Base-by-base conservation (phyloP, 805 yeast species). In the Pichia californica region DNA sequence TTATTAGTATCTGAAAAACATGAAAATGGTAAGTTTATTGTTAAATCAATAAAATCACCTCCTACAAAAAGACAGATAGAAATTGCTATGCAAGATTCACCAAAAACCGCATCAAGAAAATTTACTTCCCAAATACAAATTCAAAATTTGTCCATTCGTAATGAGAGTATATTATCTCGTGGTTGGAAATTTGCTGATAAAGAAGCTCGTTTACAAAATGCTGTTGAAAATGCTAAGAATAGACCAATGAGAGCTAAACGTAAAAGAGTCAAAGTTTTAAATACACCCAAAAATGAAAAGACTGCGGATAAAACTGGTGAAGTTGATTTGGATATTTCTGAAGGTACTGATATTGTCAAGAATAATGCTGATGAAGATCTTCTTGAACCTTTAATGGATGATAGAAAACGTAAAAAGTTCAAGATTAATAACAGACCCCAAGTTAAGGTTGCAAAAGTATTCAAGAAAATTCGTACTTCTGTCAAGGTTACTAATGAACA, bases 401-500 rank as follows among this genome's bases (percentile, higher is more conserved):
- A 54, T 10, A 55, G 56, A 41, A 59, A 55, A 52, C 50, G 66
- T 20, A 62, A 60, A 51, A 55, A 53, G 41, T 41, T 56, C 9
- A 52, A 38, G 27, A 49, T 29, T 41, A 26, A 33, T n/a, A 42
- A 23, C 27, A 47, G 42, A 38, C 26, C 47, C 18, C 48, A 47
- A 38, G 41, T 42, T 14, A 41, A 49, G 7, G 53, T 48, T 33
- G 52, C 46, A 25, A 43, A 43, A 14, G 46, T 50, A 5, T 49
- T 49, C 15, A 54, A 50, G 37, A 52, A 54, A 36, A 51, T 47
- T 15, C 58, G 66, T 25, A 55, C 52, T 14, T 48, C 51, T 31
- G 41, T 52, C 9, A 52, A 51, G 19, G 46, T 62, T 21, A 51
- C 56, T 7, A 52, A 52, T 36, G 57, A 66, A 5, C 82, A 83